Conservation (phyloP, 495 filamentous ascomycete genomes). For the Penicillium dipodomyicola region DNA sequence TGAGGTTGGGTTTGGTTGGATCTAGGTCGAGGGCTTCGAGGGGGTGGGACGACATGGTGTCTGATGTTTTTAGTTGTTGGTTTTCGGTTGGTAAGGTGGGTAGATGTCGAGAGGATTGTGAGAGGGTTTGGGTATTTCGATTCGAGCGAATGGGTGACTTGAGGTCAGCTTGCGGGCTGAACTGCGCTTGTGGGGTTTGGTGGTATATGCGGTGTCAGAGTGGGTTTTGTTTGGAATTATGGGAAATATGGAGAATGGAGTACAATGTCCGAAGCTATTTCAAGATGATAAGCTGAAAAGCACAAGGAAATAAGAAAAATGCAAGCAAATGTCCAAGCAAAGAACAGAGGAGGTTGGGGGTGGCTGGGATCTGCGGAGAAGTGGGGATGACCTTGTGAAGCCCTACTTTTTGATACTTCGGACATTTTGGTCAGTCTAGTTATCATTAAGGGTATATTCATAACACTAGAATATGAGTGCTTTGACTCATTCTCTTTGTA, state of each 20-base stretch:
- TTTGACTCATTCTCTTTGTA: not conserved
- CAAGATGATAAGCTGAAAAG: not conserved
- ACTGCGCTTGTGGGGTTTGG: not conserved
- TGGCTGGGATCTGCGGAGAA: conserved; percentile 16
- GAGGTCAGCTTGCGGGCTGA: not conserved
- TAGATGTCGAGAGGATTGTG: not conserved
- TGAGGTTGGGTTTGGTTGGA: not conserved
- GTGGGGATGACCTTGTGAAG: conserved; percentile 3
- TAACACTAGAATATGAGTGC: too few relatives aligned
- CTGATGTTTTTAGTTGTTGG: not conserved
- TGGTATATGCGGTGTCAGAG: not conserved
- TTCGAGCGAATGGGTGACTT: conserved; percentile 1
- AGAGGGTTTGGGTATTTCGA: not conserved
- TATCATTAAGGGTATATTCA: not conserved
- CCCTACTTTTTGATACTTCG: not conserved
- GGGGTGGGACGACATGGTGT: not conserved
- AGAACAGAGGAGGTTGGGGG: conserved; percentile 4
- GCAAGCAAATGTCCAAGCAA: not conserved
- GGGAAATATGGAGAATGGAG: not conserved
- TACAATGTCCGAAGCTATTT: not conserved
- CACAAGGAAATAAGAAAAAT: not conserved
- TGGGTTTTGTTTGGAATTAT: not conserved
- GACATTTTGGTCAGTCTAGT: too few relatives aligned
- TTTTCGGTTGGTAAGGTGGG: not conserved
- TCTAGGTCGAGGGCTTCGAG: conserved; percentile 2